Percentiles rank a stretch among this genome's conserved stretches.
phyloP scores from a whole-genome alignment of 2,329 filamentous ascomycete genomes.

The Myotisia sp. region DNA sequence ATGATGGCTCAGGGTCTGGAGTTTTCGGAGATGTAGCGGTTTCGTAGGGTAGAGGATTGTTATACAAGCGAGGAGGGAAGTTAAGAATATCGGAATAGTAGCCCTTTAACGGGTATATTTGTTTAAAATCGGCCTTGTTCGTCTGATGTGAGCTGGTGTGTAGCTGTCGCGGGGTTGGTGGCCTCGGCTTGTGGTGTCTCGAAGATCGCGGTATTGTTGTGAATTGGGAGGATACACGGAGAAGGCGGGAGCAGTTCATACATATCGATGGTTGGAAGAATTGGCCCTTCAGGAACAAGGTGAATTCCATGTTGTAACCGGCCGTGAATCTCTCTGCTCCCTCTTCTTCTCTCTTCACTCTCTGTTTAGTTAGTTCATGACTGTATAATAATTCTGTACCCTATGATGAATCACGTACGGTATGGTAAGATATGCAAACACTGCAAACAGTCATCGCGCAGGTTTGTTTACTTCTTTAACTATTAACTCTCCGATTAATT shows the following conservation, averaged over 20 bases:
- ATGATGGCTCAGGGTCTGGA: conserved; percentile 11
- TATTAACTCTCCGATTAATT: too few species aligned
- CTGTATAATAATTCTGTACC: too few species aligned
- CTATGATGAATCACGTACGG: too few species aligned
- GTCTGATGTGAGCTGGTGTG: conserved; percentile 1
- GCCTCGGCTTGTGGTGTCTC: neutral
- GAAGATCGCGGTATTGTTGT: conserved; percentile 1
- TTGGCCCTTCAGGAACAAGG: neutral
- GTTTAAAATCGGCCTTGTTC: conserved; percentile 8
- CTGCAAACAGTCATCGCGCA: conserved; percentile 3
- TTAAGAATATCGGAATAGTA: conserved; percentile 33
- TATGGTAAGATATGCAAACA: too few species aligned
- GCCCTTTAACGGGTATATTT: conserved; percentile 29
- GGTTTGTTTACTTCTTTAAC: conserved; percentile 2
- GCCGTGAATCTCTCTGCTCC: too few species aligned
- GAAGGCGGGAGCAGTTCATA: neutral
- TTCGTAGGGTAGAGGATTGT: conserved; percentile 9
- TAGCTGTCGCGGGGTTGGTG: conserved; percentile 1
- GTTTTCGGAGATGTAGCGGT: conserved; percentile 4
- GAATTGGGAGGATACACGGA: neutral
- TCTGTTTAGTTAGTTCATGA: too few species aligned
- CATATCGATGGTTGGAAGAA: neutral
- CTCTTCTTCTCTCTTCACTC: too few species aligned
- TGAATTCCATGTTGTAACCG: too few species aligned
- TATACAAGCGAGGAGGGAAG: conserved; percentile 14